phyloP scores from a whole-genome alignment of 2,329 filamentous ascomycete species.

The Hysterium pulicare region DNA sequence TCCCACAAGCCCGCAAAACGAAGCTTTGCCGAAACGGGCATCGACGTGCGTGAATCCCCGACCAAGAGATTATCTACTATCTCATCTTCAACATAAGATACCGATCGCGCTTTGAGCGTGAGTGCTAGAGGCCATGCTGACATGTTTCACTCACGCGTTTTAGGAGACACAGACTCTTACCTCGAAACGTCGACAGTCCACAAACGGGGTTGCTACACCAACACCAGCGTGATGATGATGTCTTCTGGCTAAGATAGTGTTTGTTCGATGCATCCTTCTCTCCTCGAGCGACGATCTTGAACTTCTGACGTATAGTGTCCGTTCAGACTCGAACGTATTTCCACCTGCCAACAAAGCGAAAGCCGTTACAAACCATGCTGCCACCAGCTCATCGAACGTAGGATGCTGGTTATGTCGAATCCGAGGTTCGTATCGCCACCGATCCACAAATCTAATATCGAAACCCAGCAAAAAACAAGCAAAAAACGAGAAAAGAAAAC shows the following conservation, averaged over 20 bases:
- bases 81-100: neutral
- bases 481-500: neutral
- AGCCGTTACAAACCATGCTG: too few relatives aligned
- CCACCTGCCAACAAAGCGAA: neutral
- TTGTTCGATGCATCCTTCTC: neutral
- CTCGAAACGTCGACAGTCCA: constrained; percentile 33
- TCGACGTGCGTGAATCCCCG: constrained; percentile 43
- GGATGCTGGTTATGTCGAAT: too few relatives aligned
- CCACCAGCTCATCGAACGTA: too few relatives aligned
- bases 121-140: constrained; percentile 24
- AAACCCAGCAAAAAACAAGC: neutral
- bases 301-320: constrained; percentile 1
- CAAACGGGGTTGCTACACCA: constrained; percentile 10
- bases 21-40: constrained; percentile 41
- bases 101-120: neutral
- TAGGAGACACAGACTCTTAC: constrained; percentile 32
- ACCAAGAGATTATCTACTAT: neutral
- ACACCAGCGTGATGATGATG: neutral
- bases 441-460: neutral
- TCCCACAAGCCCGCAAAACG: constrained; percentile 38
- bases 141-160: constrained; percentile 27
- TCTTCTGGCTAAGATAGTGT: constrained; percentile 1
- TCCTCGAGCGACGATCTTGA: neutral
- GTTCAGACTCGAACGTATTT: neutral
- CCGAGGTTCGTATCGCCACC: neutral